These are phyloP conservation scores for Opeltia flavorubescens DNA, from an alignment of 495 filamentous ascomycete genomes.

Conservation along the genomic window DNA sequence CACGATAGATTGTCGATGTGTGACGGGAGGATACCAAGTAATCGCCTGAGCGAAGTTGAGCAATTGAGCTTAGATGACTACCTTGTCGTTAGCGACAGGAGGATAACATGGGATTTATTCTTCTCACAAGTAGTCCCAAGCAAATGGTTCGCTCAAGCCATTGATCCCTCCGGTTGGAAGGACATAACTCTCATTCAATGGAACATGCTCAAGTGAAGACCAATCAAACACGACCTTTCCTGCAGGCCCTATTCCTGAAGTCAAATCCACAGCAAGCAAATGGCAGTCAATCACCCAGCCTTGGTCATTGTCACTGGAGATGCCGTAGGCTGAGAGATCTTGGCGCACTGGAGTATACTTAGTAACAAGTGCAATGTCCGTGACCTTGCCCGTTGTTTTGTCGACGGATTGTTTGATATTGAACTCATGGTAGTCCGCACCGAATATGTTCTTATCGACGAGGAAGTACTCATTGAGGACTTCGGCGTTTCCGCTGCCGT, in stretches of 20 bases:
- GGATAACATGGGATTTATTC: not conserved
- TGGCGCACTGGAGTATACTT: constrained; percentile 41
- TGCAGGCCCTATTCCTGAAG: no score
- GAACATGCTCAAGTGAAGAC: constrained; percentile 36
- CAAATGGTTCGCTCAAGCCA: constrained; percentile 23
- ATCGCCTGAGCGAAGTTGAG: constrained; percentile 41
- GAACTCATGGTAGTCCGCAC: constrained; percentile 40
- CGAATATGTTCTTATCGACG: constrained; percentile 35
- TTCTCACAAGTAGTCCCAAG: not conserved
- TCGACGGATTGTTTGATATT: constrained; percentile 3
- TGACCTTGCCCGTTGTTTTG: constrained; percentile 23
- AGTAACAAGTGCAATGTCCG: constrained; percentile 38
- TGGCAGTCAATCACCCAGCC: constrained; percentile 38
- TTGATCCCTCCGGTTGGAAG: constrained; percentile 42
- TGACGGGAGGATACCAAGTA: constrained; percentile 48
- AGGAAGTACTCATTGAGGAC: constrained; percentile 38
- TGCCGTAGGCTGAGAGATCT: constrained; percentile 38
- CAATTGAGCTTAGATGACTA: constrained; percentile 41
- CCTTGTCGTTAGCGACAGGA: not conserved
- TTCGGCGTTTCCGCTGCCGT: constrained; percentile 37
- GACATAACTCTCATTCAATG: constrained; percentile 28
- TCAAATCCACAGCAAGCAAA: constrained; percentile 38
- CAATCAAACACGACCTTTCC: constrained; percentile 39
- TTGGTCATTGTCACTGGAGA: constrained; percentile 23
- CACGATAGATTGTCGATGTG: constrained; percentile 42